Evolutionary conservation across 75 land plant species (phyloP).

Genomic region (Gnetum montanum): DNA sequence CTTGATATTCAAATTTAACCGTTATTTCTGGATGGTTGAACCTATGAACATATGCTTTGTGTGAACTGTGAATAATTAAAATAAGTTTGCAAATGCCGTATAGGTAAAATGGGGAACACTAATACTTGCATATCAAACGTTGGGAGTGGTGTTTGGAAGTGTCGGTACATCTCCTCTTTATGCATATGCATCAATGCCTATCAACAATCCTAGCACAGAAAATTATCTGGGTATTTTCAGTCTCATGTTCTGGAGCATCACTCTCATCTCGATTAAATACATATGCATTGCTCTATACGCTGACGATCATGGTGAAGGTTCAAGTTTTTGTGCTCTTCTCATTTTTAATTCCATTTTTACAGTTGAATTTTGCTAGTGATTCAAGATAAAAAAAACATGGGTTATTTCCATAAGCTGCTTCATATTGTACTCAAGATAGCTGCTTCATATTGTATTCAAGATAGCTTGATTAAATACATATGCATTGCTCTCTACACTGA

Average conservation of each 20-base stretch:
- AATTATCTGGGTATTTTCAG: slow-evolving; percentile 57
- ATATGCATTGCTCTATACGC: slow-evolving; percentile 51
- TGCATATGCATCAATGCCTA: slow-evolving; percentile 54
- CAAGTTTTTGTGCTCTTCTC: background rate
- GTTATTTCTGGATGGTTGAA: too few species aligned
- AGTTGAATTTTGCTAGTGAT: background rate
- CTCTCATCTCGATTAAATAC: slow-evolving; percentile 62
- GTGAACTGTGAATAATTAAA: too few species aligned
- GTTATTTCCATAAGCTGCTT: too few species aligned
- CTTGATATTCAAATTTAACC: too few species aligned
- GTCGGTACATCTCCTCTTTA: slow-evolving; percentile 76
- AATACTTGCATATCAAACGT: slow-evolving; percentile 48
- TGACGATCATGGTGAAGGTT: slow-evolving; percentile 82
- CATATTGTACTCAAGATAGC: background rate
- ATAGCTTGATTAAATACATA: too few species aligned
- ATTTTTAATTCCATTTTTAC: background rate
- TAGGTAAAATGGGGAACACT: slow-evolving; percentile 20
- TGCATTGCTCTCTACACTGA: too few species aligned
- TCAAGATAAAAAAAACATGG: background rate
- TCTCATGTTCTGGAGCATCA: slow-evolving; percentile 68
- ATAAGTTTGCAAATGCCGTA: too few species aligned
- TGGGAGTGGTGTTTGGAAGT: slow-evolving; percentile 75
- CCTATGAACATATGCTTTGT: too few species aligned
- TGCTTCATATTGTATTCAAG: too few species aligned
- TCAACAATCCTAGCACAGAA: slow-evolving; percentile 37